These are phyloP conservation scores for Xylaria sp. DNA, from an alignment of 2,329 filamentous ascomycete species.

Conservation along the genomic window DNA sequence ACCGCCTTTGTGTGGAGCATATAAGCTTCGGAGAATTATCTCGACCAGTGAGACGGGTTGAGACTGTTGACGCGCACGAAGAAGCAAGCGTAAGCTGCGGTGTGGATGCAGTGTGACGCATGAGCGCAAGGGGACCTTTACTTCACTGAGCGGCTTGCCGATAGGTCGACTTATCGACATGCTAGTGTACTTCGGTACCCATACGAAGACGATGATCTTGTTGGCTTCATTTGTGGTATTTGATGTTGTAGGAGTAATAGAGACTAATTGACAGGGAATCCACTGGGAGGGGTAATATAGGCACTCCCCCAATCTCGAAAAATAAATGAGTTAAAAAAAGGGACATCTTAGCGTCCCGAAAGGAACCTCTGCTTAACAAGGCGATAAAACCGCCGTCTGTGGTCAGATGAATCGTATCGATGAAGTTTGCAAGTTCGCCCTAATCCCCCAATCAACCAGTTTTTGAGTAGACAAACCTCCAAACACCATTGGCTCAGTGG, in stretches of 20 bases:
- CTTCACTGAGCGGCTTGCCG: neutral
- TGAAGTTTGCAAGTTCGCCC: neutral
- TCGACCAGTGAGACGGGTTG: slow-evolving; percentile 26
- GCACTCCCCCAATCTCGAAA: too few species aligned
- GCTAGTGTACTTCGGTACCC: too few species aligned
- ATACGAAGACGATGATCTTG: neutral
- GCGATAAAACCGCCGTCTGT: neutral
- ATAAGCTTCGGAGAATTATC: slow-evolving; percentile 14
- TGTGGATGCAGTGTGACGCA: slow-evolving; percentile 14
- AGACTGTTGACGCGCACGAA: slow-evolving; percentile 3
- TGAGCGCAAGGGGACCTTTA: neutral
- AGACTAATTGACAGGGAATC: too few species aligned
- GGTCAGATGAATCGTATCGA: neutral
- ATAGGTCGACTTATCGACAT: neutral
- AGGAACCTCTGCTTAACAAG: neutral
- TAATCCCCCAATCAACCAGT: too few species aligned
- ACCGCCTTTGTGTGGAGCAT: slow-evolving; percentile 25
- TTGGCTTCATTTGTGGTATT: too few species aligned
- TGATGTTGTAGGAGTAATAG: too few species aligned
- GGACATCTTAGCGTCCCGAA: neutral
- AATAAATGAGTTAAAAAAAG: neutral
- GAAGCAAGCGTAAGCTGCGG: slow-evolving; percentile 28
- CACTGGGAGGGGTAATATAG: too few species aligned
- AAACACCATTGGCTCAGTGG: neutral
- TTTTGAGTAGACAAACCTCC: neutral